Evolutionary conservation across 768 basidiomycete genomes (phyloP).

Genomic region (Psilocybe tampanensis): DNA sequence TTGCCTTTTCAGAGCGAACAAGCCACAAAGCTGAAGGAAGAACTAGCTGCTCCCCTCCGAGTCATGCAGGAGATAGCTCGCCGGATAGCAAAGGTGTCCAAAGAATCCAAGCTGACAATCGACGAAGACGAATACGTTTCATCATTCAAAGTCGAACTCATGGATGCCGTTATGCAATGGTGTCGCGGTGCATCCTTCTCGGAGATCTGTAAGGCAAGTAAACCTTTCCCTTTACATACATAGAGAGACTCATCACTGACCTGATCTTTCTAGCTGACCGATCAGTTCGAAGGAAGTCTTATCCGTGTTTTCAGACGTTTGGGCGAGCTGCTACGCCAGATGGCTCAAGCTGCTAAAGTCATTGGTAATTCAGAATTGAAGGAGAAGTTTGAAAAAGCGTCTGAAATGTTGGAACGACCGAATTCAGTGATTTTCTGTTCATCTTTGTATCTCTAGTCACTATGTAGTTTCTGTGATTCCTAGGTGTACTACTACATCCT

Average conservation of each 20-base stretch:
- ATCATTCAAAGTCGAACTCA: conserved; percentile 97
- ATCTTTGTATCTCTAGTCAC: conserved; percentile 69
- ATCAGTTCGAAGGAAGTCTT: conserved; percentile 95
- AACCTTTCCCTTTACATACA: neutral
- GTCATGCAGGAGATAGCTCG: conserved; percentile 95
- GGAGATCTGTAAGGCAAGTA: conserved; percentile 89
- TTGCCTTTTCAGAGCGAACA: conserved; percentile 71
- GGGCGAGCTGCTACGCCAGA: conserved; percentile 93
- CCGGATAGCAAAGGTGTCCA: conserved; percentile 95
- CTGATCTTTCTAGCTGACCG: conserved; percentile 68
- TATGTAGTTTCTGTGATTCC: neutral
- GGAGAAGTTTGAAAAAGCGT: conserved; percentile 90
- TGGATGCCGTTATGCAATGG: conserved; percentile 98
- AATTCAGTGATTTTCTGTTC: conserved; percentile 94
- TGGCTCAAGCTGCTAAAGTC: conserved; percentile 93
- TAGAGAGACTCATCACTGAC: neutral
- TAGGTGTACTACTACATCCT: neutral
- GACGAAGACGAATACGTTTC: conserved; percentile 95
- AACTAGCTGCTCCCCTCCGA: conserved; percentile 88
- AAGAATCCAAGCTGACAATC: conserved; percentile 87
- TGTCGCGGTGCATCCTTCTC: conserved; percentile 96
- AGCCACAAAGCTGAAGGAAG: conserved; percentile 84
- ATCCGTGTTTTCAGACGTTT: conserved; percentile 96
- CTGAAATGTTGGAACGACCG: conserved; percentile 91
- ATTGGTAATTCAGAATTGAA: conserved; percentile 94